phyloP scores from a whole-genome alignment of 2,329 filamentous ascomycete genomes.

The Pseudocercospora fijiensis region DNA sequence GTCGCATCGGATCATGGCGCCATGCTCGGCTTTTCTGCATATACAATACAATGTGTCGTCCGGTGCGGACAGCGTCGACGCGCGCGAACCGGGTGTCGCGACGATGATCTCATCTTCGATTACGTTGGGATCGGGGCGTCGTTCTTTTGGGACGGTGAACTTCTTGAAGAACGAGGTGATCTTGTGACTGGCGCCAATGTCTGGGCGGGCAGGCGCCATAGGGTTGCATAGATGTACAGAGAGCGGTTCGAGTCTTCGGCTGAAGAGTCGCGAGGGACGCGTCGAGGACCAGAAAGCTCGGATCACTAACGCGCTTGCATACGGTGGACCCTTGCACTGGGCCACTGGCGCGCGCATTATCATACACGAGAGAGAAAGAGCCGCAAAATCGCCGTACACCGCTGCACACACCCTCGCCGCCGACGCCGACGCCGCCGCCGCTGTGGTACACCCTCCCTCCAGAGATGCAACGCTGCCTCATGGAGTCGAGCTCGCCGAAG shows the following conservation, averaged over 20 bases:
- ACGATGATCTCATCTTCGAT: slow-evolving; percentile 33
- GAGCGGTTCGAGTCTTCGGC: background rate
- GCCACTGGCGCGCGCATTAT: too few species aligned
- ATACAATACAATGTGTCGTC: background rate
- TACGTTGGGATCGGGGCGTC: slow-evolving; percentile 26
- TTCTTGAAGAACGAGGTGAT: slow-evolving; percentile 52
- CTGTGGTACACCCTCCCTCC: background rate
- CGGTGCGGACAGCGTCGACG: background rate
- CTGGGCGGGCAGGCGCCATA: slow-evolving; percentile 14
- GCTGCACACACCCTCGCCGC: background rate
- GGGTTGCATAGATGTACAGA: background rate
- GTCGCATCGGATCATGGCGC: slow-evolving; percentile 75
- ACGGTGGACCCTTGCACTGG: background rate
- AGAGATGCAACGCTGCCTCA: background rate
- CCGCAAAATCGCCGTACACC: background rate
- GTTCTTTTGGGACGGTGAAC: slow-evolving; percentile 33
- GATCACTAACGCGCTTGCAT: background rate
- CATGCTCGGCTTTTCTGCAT: slow-evolving; percentile 8
- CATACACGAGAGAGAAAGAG: too few species aligned
- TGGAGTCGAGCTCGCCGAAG: background rate
- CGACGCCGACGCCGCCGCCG: background rate
- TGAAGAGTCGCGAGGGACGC: background rate
- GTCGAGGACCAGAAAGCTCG: background rate
- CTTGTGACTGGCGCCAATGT: slow-evolving; percentile 10
- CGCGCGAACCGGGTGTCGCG: slow-evolving; percentile 14